phyloP scores from a whole-genome alignment of 1,284 basidiomycete species.

The Meripilus lineatus region DNA sequence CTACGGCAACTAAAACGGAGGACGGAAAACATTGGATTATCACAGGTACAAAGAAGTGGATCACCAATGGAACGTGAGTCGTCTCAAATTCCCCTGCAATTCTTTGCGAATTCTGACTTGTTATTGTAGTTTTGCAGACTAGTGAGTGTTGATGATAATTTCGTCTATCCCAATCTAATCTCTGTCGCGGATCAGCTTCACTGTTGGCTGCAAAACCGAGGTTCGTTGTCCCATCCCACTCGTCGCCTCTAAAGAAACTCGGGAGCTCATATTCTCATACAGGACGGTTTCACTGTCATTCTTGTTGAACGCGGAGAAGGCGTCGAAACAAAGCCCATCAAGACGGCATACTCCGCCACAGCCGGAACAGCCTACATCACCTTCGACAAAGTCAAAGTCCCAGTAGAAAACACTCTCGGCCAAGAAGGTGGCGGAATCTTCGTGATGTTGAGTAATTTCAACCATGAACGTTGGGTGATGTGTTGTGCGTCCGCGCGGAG shows the following conservation, averaged over 20 bases:
- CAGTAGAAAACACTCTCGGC: conserved; percentile 83
- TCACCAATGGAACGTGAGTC: conserved; percentile 73
- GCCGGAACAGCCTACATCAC: conserved; percentile 86
- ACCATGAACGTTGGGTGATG: conserved; percentile 70
- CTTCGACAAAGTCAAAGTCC: conserved; percentile 85
- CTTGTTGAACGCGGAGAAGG: conserved; percentile 74
- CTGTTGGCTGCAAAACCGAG: conserved; percentile 58
- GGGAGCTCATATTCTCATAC: conserved; percentile 13
- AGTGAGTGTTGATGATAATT: conserved; percentile 18
- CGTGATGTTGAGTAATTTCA: conserved; percentile 73
- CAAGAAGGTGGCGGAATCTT: conserved; percentile 79
- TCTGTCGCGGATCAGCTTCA: conserved; percentile 39
- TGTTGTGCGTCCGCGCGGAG: conserved; percentile 51
- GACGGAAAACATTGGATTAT: conserved; percentile 86
- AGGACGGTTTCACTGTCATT: conserved; percentile 82
- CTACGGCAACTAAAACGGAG: conserved; percentile 76
- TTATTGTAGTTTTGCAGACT: conserved; percentile 40
- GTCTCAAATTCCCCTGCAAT: conserved; percentile 6
- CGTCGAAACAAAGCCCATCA: conserved; percentile 82
- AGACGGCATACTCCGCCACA: conserved; percentile 74
- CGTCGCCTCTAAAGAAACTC: conserved; percentile 7
- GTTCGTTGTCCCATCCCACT: conserved; percentile 24
- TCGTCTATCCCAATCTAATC: neutral
- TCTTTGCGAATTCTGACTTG: neutral
- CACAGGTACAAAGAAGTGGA: conserved; percentile 83